phyloP scores from a whole-genome alignment of 345 rosid species.

The Nephelium lappaceum region DNA sequence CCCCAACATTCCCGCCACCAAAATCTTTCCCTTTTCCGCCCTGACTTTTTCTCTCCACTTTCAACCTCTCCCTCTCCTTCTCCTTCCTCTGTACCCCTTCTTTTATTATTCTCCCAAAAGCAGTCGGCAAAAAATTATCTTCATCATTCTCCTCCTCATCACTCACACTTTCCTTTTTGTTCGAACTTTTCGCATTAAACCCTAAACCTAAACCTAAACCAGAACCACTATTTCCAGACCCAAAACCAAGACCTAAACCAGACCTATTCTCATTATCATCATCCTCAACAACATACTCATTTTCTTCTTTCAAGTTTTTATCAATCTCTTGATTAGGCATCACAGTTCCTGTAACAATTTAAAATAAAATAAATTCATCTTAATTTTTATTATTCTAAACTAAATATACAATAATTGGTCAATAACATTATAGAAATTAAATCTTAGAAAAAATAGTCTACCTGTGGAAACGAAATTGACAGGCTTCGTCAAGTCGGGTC shows the following conservation, averaged over 20 bases:
- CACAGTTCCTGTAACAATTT: conserved; percentile 63
- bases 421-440: not conserved
- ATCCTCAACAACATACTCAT: conserved; percentile 30
- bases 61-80: conserved; percentile 51
- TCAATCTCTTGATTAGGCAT: conserved; percentile 74
- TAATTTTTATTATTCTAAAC: not conserved
- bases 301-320: conserved; percentile 50
- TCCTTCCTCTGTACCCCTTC: conserved; percentile 74
- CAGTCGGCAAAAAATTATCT: conserved; percentile 53
- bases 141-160: conserved; percentile 35
- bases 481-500: conserved; percentile 73
- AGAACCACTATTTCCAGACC: conserved; percentile 34
- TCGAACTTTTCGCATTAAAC: conserved; percentile 1
- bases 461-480: conserved; percentile 75
- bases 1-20: conserved; percentile 53
- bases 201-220: conserved; percentile 20
- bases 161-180: conserved; percentile 1
- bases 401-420: not conserved
- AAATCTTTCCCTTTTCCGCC: conserved; percentile 52
- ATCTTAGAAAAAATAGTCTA: not conserved
- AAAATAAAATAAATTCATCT: not conserved
- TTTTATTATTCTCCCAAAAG: conserved; percentile 71
- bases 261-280: conserved; percentile 41
- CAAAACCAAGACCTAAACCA: conserved; percentile 58
- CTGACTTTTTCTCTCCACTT: conserved; percentile 58